Evolutionary conservation across 1,284 basidiomycete genomes (phyloP).

Genomic region (Erythrobasidium hasegawianum): DNA sequence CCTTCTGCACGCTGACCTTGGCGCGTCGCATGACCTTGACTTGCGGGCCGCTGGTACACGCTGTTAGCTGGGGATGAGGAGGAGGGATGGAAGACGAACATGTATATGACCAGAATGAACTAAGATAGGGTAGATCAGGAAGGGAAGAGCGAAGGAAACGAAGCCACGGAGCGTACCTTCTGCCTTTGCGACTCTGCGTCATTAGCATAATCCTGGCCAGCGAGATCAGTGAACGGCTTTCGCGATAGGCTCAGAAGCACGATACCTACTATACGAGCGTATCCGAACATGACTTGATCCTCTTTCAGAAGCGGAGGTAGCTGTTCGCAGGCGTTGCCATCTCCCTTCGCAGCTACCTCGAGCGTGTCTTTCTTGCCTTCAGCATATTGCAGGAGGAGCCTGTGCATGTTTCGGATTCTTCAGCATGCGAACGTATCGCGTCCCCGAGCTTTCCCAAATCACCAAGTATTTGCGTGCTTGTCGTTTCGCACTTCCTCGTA

Average conservation of each 20-base stretch:
- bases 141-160: neutral
- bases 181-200: constrained; percentile 30
- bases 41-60: constrained; percentile 15
- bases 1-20: constrained; percentile 31
- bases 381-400: constrained; percentile 29
- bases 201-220: constrained; percentile 18
- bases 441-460: neutral
- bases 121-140: neutral
- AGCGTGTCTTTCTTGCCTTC: constrained; percentile 32
- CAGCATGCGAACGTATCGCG: too few relatives aligned
- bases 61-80: neutral
- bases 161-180: neutral
- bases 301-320: constrained; percentile 29
- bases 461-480: constrained; percentile 22
- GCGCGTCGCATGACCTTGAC: constrained; percentile 34
- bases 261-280: constrained; percentile 24
- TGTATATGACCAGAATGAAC: constrained; percentile 30
- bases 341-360: constrained; percentile 13
- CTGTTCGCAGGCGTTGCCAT: constrained; percentile 13
- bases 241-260: neutral
- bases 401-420: neutral
- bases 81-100: constrained; percentile 1
- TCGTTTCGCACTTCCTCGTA: constrained; percentile 27
- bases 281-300: constrained; percentile 29
- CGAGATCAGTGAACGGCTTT: neutral